Evolutionary conservation across 140 eudicot species (phyloP).

Genomic region (Oenanthe javanica): DNA sequence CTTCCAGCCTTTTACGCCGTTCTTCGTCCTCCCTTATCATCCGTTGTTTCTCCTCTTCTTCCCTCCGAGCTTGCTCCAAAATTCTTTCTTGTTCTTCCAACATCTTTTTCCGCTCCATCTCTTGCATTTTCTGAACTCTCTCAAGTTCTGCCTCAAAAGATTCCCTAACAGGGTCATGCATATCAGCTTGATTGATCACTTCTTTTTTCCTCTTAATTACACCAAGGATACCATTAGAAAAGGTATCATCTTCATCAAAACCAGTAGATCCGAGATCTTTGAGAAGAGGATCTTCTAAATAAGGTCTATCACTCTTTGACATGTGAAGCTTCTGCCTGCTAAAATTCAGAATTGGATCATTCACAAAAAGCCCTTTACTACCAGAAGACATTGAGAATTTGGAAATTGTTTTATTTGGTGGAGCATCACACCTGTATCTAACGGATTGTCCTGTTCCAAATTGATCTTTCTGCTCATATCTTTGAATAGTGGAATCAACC

Average conservation of each 20-base stretch:
- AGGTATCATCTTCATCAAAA: constrained; percentile 70
- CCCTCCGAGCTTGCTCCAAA: constrained; percentile 74
- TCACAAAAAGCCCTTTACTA: constrained; percentile 32
- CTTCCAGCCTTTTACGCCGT: constrained; percentile 56
- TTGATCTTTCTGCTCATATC: constrained; percentile 25
- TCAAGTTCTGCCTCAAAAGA: constrained; percentile 98
- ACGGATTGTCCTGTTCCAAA: constrained; percentile 28
- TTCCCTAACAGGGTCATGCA: constrained; percentile 90
- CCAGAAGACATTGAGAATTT: constrained; percentile 32
- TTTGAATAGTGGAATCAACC: constrained; percentile 31
- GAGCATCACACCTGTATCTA: constrained; percentile 38
- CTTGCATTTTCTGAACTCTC: constrained; percentile 94
- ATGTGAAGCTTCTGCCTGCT: constrained; percentile 47
- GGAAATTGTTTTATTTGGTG: constrained; percentile 30
- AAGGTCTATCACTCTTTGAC: constrained; percentile 46
- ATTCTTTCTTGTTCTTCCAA: constrained; percentile 88
- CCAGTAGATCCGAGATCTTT: constrained; percentile 39
- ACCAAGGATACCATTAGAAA: constrained; percentile 62
- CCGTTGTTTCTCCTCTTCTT: constrained; percentile 81
- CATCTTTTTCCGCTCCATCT: constrained; percentile 73
- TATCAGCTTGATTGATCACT: constrained; percentile 40
- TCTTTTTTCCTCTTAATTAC: constrained; percentile 75
- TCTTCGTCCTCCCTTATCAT: constrained; percentile 78
- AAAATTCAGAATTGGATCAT: constrained; percentile 33
- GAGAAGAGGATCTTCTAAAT: constrained; percentile 43